Base-by-base conservation (phyloP, 768 basidiomycete genomes). In the Clathrus columnatus region DNA sequence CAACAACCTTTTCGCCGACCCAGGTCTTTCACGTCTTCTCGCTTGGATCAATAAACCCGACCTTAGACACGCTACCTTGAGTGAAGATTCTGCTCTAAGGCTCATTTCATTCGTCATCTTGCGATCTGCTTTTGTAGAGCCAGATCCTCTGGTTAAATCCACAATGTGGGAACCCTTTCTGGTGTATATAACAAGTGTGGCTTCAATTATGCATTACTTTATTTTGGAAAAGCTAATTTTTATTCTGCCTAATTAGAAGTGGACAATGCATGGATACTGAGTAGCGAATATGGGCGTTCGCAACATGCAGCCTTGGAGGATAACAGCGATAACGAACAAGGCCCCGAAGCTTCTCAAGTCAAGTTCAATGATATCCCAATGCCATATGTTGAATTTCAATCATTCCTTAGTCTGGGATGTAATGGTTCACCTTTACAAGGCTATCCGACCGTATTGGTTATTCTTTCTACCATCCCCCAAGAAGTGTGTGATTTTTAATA, bases 361-460 rank as follows among this genome's bases (percentile, higher is more conserved):
- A 21, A 10, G 36, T 27, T n/a, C n/a, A 18, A 17, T 47, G 48
- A 53, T 10, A 29, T 20, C 7, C 24, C 50, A 18, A 21, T 44
- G 10, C 53, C 82, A 2, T 95, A 87, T 63, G 67, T 63, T 14
- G 83, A 86, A 48, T 93, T 97, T 68, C 70, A 92, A 20, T 77
- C 75, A 32, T 96, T 93, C 70, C 77, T 97, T 20, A 73, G 82
- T 54, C 70, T 80, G 1, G 90, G 84, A 10, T 96, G 92, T 66
- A 79, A 81, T n/a, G 85, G 87, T 0, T 80, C 84, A 4, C 85
- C 91, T 0, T 65, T 81, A 1, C 77, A 86, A 60, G 87, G 87
- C 2, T 98, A 96, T 66, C 91, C 91, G 0, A 75, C 84, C 1
- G 75, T 95, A 24, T 70, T 96, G 17, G 74, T 96, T 23, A 75